phyloP scores from a whole-genome alignment of 2,329 filamentous ascomycete species.

The Botrytis cinerea region DNA sequence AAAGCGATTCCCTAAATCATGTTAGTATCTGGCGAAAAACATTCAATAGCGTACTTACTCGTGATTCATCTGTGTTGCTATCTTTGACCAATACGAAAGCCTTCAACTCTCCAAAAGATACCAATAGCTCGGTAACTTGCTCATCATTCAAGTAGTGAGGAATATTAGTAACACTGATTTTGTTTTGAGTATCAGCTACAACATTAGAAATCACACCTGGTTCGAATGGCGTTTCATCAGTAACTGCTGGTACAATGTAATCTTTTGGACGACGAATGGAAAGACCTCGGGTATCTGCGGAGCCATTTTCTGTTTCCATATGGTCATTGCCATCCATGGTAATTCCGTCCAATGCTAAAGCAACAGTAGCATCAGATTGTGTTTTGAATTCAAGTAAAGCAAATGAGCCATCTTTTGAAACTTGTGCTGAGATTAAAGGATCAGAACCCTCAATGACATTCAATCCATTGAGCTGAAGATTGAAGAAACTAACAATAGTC shows the following conservation, averaged over 20 bases:
- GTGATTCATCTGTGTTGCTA: conserved; percentile 77
- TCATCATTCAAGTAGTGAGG: conserved; percentile 86
- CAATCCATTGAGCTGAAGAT: conserved; percentile 92
- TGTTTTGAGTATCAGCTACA: conserved; percentile 91
- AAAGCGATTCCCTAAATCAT: conserved; percentile 81
- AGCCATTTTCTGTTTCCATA: conserved; percentile 50
- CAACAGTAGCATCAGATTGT: conserved; percentile 84
- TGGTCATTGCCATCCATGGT: conserved; percentile 76
- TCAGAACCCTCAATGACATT: conserved; percentile 85
- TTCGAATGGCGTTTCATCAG: conserved; percentile 72
- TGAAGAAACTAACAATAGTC: conserved; percentile 80
- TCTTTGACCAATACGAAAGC: conserved; percentile 91
- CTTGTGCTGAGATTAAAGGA: conserved; percentile 80
- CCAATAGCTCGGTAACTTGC: conserved; percentile 85
- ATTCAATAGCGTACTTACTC: conserved; percentile 59
- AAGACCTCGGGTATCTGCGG: conserved; percentile 58
- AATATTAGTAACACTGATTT: conserved; percentile 90
- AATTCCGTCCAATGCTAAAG: conserved; percentile 85
- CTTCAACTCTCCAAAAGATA: conserved; percentile 90
- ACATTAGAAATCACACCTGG: conserved; percentile 75
- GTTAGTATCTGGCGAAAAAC: conserved; percentile 39
- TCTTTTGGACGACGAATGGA: conserved; percentile 88
- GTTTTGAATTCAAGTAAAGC: conserved; percentile 90
- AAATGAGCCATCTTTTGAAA: conserved; percentile 77
- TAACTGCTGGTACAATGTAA: conserved; percentile 86